Conservation (phyloP, 2,329 filamentous ascomycete species). For the Colletotrichum shisoi region DNA sequence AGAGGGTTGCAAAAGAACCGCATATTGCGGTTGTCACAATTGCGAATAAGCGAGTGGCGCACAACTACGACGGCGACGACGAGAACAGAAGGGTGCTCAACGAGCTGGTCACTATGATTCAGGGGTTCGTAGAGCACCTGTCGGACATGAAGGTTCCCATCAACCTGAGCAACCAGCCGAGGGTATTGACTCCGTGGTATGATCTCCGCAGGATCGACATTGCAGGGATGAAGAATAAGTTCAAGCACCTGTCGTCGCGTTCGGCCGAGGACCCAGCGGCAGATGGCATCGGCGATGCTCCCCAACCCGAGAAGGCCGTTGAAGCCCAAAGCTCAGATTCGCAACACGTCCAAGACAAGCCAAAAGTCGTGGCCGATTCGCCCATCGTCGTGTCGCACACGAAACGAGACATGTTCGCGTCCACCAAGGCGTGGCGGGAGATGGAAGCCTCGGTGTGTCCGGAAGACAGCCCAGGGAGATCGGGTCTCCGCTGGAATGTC, state of each 20-base stretch:
- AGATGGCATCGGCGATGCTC: constrained; percentile 27
- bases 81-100: constrained; percentile 51
- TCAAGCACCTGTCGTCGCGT: constrained; percentile 62
- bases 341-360: constrained; percentile 7
- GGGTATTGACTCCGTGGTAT: constrained; percentile 75
- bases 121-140: constrained; percentile 73
- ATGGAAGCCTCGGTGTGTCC: constrained; percentile 65
- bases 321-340: constrained; percentile 15
- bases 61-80: constrained; percentile 48
- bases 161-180: constrained; percentile 78
- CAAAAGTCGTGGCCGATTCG: neutral
- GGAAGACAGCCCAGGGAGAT: constrained; percentile 66
- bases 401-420: constrained; percentile 7
- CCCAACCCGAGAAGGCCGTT: constrained; percentile 5
- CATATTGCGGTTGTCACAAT: constrained; percentile 64
- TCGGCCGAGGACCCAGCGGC: constrained; percentile 42
- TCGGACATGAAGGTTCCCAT: constrained; percentile 87
- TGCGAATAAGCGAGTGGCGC: constrained; percentile 66
- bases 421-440: constrained; percentile 49
- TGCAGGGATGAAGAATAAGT: constrained; percentile 46
- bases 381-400: constrained; percentile 1
- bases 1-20: constrained; percentile 50
- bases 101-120: constrained; percentile 70
- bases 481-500: constrained; percentile 68
- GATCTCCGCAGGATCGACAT: constrained; percentile 53